These are phyloP conservation scores for Fusarium succisae DNA, from an alignment of 2,329 filamentous ascomycete species.

Conservation along the genomic window DNA sequence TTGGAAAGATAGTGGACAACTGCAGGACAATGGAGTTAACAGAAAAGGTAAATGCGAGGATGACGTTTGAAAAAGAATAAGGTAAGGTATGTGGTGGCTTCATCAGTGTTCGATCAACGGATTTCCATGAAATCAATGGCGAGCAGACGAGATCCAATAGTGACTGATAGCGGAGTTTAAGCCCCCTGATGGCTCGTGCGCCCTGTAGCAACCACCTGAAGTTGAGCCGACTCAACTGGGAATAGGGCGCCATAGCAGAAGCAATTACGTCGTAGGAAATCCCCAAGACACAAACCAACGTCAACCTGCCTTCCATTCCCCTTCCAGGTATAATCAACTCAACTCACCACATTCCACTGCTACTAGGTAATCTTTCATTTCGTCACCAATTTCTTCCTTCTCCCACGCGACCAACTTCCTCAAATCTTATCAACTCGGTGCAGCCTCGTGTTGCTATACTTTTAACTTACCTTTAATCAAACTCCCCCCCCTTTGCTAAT, in stretches of 20 bases:
- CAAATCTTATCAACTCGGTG: conserved; percentile 13
- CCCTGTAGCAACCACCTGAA: conserved; percentile 31
- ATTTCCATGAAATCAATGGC: neutral
- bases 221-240: conserved; percentile 21
- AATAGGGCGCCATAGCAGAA: conserved; percentile 30
- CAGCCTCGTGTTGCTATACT: conserved; percentile 10
- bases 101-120: neutral
- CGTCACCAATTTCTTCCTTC: conserved; percentile 20
- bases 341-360: conserved; percentile 10
- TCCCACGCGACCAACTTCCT: conserved; percentile 17
- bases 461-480: conserved; percentile 17
- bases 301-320: conserved; percentile 21
- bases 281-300: neutral
- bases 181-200: conserved; percentile 30
- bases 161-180: conserved; percentile 15
- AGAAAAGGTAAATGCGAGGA: neutral
- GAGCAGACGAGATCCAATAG: neutral
- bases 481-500: conserved; percentile 10
- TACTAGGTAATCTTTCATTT: conserved; percentile 10
- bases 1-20: conserved; percentile 1
- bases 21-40: neutral
- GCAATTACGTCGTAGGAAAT: conserved; percentile 36
- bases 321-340: conserved; percentile 12
- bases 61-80: neutral
- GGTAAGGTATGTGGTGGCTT: neutral